phyloP scores from a whole-genome alignment of 805 yeast genomes.

The Candida morakotiae region DNA sequence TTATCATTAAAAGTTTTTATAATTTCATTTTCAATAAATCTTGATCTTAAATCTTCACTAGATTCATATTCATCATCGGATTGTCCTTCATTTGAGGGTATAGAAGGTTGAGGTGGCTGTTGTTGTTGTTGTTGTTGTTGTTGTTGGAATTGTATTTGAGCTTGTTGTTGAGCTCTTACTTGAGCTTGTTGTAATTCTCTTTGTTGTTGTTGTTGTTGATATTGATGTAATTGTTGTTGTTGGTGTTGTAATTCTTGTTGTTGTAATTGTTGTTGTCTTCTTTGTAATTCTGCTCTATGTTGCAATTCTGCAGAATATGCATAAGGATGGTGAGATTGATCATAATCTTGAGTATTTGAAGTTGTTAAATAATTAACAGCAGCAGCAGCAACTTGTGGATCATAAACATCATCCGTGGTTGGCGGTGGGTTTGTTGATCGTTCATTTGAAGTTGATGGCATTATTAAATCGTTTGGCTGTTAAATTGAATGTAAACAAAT shows the following conservation, averaged over 20 bases:
- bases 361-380: slow-evolving; percentile 13
- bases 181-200: slow-evolving; percentile 9
- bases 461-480: slow-evolving; percentile 1
- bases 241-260: slow-evolving; percentile 16
- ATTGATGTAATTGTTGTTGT: slow-evolving; percentile 11
- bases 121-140: slow-evolving; percentile 4
- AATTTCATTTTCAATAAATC: slow-evolving; percentile 28
- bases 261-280: slow-evolving; percentile 14
- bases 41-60: slow-evolving; percentile 17
- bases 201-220: slow-evolving; percentile 10
- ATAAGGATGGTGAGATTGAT: slow-evolving; percentile 6
- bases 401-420: slow-evolving; percentile 9
- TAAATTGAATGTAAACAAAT: slow-evolving; percentile 12
- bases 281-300: slow-evolving; percentile 16
- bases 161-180: slow-evolving; percentile 8
- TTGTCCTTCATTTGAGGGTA: slow-evolving; percentile 1
- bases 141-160: slow-evolving; percentile 7
- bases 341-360: slow-evolving; percentile 1
- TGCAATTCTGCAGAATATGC: slow-evolving; percentile 16
- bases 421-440: slow-evolving; percentile 17
- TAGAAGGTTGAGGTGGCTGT: neutral
- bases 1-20: slow-evolving; percentile 25
- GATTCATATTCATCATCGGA: slow-evolving; percentile 11
- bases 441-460: slow-evolving; percentile 28
- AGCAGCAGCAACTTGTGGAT: slow-evolving; percentile 12